These are phyloP conservation scores for Kwoniella sp. DNA, from an alignment of 768 basidiomycete genomes.

Conservation along the genomic window DNA sequence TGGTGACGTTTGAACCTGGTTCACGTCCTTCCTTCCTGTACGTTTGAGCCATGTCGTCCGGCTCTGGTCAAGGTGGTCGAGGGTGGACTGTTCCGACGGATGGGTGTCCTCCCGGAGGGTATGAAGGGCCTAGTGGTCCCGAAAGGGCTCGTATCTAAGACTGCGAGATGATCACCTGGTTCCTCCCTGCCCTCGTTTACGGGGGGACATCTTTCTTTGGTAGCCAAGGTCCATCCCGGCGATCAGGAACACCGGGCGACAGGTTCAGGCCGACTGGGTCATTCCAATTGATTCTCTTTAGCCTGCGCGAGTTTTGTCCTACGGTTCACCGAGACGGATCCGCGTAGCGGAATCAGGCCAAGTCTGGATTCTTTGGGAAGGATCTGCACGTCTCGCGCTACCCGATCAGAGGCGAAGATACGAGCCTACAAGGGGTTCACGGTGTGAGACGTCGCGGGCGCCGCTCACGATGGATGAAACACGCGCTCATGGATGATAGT, in stretches of 20 bases:
- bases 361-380: background rate
- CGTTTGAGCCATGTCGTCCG: no score
- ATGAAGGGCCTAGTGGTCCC: conserved; percentile 1
- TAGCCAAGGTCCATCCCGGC: background rate
- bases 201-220: no score
- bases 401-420: conserved; percentile 31
- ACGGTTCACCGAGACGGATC: background rate
- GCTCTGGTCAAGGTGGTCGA: no score
- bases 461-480: conserved; percentile 17
- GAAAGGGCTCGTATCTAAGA: conserved; percentile 38
- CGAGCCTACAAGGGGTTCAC: conserved; percentile 15
- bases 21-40: background rate
- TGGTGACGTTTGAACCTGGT: background rate
- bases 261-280: no score
- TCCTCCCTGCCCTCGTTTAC: background rate
- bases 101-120: background rate
- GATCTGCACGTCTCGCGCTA: background rate
- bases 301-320: no score
- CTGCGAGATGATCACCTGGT: conserved; percentile 13
- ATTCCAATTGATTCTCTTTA: no score
- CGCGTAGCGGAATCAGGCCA: background rate
- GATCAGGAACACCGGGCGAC: no score
- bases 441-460: background rate
- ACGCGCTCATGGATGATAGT: conserved; percentile 44
- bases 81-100: background rate